Percentiles rank a stretch among this genome's conserved stretches.
Conservation (phyloP, 768 basidiomycete genomes). For the Solioccasus polychromus region DNA sequence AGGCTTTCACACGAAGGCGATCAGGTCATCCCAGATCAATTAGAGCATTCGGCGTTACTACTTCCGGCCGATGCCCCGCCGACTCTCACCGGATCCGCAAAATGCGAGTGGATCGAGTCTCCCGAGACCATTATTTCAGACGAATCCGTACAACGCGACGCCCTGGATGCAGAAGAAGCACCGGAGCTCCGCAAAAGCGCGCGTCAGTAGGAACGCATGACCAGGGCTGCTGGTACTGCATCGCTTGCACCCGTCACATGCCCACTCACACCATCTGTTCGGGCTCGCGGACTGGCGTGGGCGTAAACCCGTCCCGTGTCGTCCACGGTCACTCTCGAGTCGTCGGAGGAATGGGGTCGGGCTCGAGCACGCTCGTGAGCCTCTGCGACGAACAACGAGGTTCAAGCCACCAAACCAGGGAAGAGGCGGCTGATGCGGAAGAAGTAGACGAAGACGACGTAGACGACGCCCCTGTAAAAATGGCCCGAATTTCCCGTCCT, state of each 20-base stretch:
- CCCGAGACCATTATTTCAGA: slow-evolving; percentile 12
- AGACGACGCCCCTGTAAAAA: slow-evolving; percentile 17
- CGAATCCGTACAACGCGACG: slow-evolving; percentile 11
- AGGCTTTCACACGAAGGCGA: too few relatives aligned
- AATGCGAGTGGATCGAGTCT: slow-evolving; percentile 22
- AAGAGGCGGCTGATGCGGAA: slow-evolving; percentile 10
- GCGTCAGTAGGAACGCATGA: slow-evolving; percentile 29
- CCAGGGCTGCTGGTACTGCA: slow-evolving; percentile 11
- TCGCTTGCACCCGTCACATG: slow-evolving; percentile 31
- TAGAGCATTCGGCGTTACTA: slow-evolving; percentile 16
- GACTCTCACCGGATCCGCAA: slow-evolving; percentile 13
- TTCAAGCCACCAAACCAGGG: slow-evolving; percentile 17
- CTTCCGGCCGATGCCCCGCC: slow-evolving; percentile 15
- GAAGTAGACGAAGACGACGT: slow-evolving; percentile 15
- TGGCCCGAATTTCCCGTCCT: slow-evolving; percentile 16
- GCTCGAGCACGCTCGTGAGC: slow-evolving; percentile 33
- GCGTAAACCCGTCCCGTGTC: slow-evolving; percentile 23
- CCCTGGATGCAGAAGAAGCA: slow-evolving; percentile 23
- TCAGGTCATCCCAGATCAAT: too few relatives aligned
- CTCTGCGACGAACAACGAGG: slow-evolving; percentile 25
- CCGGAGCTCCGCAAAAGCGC: slow-evolving; percentile 28
- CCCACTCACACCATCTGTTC: slow-evolving; percentile 29
- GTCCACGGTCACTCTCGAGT: slow-evolving; percentile 24
- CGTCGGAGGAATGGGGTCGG: slow-evolving; percentile 28
- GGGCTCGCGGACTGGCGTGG: slow-evolving; percentile 18